phyloP scores from a whole-genome alignment of 2,329 filamentous ascomycete species.

The Dactylellina parvicollis region DNA sequence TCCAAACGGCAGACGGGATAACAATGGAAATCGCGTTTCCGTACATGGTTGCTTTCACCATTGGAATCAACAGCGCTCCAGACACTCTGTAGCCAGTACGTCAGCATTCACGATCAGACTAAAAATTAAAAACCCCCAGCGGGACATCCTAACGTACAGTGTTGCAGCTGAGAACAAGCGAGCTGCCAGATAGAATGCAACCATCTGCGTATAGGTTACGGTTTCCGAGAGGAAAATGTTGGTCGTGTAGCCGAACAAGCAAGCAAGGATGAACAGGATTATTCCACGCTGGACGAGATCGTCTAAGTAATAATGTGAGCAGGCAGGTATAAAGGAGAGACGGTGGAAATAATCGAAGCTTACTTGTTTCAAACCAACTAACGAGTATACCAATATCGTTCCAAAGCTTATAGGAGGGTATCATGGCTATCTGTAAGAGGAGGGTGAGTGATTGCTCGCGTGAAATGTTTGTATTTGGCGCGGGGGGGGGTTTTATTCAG shows the following conservation, averaged over 20 bases:
- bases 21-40: constrained; percentile 63
- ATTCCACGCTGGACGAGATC: constrained; percentile 70
- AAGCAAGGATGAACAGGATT: constrained; percentile 71
- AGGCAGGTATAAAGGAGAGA: neutral
- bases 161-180: constrained; percentile 63
- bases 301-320: constrained; percentile 59
- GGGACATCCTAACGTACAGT: constrained; percentile 10
- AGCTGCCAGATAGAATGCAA: constrained; percentile 71
- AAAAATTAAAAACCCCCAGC: neutral
- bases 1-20: constrained; percentile 69
- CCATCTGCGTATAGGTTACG: constrained; percentile 69
- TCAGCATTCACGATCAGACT: neutral
- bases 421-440: constrained; percentile 66
- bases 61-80: constrained; percentile 63
- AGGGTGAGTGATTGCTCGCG: neutral
- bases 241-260: constrained; percentile 71
- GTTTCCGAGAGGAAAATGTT: constrained; percentile 70
- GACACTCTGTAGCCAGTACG: constrained; percentile 11
- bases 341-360: neutral
- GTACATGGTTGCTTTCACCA: constrained; percentile 63
- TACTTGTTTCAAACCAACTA: constrained; percentile 70
- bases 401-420: constrained; percentile 73
- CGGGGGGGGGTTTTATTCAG: neutral
- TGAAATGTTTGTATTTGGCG: neutral
- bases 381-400: constrained; percentile 69